Evolutionary conservation across 306 rosid genomes (phyloP).

Genomic region (Cicer arietinum): DNA sequence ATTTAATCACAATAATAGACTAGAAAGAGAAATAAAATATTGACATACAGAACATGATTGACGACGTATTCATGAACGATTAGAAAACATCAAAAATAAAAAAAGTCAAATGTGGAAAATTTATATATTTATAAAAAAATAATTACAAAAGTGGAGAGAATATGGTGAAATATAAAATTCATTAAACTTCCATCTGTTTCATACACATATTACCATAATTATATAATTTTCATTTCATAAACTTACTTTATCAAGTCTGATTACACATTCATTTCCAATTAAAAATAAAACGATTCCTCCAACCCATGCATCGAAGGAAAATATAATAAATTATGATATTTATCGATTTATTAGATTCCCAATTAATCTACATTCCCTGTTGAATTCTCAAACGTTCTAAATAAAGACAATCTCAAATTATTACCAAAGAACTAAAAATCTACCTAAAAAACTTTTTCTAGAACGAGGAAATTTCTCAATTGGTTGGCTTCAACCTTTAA

Average conservation of each 20-base stretch:
- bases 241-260: neutral
- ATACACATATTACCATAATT: neutral
- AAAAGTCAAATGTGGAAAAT: slow-evolving; percentile 38
- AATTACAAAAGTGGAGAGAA: slow-evolving; percentile 15
- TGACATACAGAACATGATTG: neutral
- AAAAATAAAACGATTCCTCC: slow-evolving; percentile 6
- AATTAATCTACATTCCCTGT: slow-evolving; percentile 13
- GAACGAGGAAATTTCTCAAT: neutral
- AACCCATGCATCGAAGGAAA: slow-evolving; percentile 16
- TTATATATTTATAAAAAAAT: neutral
- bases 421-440: slow-evolving; percentile 30
- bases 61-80: slow-evolving; percentile 19
- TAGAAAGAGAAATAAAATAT: neutral
- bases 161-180: slow-evolving; percentile 7
- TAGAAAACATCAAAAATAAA: neutral
- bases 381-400: slow-evolving; percentile 33
- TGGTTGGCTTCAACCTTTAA: slow-evolving; percentile 1
- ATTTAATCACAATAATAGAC: slow-evolving; percentile 22
- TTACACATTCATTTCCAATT: neutral
- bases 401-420: neutral
- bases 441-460: neutral
- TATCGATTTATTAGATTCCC: slow-evolving; percentile 33
- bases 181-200: neutral
- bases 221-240: neutral
- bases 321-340: neutral